Evolutionary conservation across 225 moss, liverwort and hornwort species (phyloP).

Genomic region (Physcomitrium patens): DNA sequence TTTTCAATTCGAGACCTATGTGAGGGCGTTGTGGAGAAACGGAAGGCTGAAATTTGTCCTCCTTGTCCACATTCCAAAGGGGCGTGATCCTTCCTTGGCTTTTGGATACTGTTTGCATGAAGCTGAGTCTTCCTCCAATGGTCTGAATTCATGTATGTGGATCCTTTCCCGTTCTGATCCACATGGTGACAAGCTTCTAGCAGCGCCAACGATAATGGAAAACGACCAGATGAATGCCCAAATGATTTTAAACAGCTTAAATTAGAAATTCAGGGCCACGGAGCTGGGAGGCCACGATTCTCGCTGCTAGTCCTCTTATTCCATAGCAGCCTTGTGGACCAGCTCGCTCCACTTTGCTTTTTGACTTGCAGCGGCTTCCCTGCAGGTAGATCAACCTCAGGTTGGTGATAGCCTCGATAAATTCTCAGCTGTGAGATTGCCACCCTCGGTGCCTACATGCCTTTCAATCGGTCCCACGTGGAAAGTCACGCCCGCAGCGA

Average conservation of each 20-base stretch:
- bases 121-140: background rate
- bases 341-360: conserved; percentile 42
- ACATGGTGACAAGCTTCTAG: conserved; percentile 21
- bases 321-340: conserved; percentile 57
- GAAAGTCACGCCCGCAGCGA: background rate
- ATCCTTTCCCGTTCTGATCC: conserved; percentile 17
- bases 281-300: conserved; percentile 47
- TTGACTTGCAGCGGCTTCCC: conserved; percentile 30
- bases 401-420: conserved; percentile 31
- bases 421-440: background rate
- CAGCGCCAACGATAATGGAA: conserved; percentile 33
- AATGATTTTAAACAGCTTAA: conserved; percentile 39
- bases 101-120: too few relatives aligned
- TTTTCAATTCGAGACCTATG: conserved; percentile 53
- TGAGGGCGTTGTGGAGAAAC: conserved; percentile 55
- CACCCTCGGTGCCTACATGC: background rate
- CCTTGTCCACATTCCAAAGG: conserved; percentile 13
- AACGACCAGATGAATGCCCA: conserved; percentile 49
- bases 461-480: background rate
- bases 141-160: conserved; percentile 7
- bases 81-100: background rate
- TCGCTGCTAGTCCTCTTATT: conserved; percentile 53
- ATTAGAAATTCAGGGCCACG: conserved; percentile 53
- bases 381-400: conserved; percentile 48
- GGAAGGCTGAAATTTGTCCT: conserved; percentile 47